These are phyloP conservation scores for Suillus cothurnatus DNA, from an alignment of 768 basidiomycete species.

Conservation along the genomic window DNA sequence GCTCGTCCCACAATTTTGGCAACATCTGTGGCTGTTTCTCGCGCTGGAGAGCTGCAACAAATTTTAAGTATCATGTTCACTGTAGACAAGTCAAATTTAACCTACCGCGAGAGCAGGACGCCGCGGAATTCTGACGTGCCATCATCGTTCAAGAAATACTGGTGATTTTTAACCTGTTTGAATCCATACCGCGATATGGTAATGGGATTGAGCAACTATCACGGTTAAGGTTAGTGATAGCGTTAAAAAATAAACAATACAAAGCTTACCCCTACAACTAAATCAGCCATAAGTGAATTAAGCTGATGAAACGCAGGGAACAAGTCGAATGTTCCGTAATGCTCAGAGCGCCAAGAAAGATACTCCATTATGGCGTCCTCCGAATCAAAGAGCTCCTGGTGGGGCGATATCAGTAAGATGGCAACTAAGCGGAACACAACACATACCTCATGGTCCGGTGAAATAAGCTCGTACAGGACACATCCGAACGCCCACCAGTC, in stretches of 20 bases:
- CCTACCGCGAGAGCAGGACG: conserved; percentile 23
- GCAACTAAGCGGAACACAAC: background rate
- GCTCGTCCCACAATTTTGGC: background rate
- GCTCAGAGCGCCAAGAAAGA: conserved; percentile 20
- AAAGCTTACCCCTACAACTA: conserved; percentile 36
- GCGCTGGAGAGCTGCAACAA: conserved; percentile 5
- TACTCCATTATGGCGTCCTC: conserved; percentile 25
- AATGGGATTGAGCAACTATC: background rate
- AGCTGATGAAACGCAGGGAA: conserved; percentile 30
- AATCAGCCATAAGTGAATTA: conserved; percentile 19
- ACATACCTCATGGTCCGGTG: conserved; percentile 27
- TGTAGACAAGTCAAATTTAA: background rate
- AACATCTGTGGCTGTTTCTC: background rate
- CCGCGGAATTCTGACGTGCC: conserved; percentile 27
- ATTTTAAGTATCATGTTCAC: background rate
- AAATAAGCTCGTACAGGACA: conserved; percentile 40
- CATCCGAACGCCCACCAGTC: conserved; percentile 49
- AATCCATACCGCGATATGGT: background rate
- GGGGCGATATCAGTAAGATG: background rate
- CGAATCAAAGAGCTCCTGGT: conserved; percentile 35
- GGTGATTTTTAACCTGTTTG: background rate
- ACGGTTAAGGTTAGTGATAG: background rate
- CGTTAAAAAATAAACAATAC: background rate
- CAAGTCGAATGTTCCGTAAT: conserved; percentile 9
- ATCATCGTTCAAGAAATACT: conserved; percentile 7